A percentile compares a stretch with the other conserved stretches of the same genome.
Evolutionary conservation across 1,139 yeast genomes (phyloP).

Genomic region (Ashbya aceris): DNA sequence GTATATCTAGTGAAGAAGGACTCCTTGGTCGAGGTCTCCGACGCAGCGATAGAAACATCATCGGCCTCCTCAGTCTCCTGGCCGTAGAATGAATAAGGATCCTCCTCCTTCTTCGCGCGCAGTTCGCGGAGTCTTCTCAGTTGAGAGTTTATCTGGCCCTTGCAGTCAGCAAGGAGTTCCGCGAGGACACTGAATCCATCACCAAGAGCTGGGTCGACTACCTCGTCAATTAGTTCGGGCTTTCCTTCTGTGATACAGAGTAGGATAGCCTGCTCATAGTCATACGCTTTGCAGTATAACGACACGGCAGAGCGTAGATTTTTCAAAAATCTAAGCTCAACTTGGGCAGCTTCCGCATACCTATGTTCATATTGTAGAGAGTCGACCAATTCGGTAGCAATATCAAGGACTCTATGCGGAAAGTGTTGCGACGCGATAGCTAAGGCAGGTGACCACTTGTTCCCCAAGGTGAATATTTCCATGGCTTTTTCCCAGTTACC

Average conservation of each 20-base stretch:
- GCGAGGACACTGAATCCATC: constrained; percentile 86
- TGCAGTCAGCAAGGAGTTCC: constrained; percentile 86
- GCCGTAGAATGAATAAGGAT: constrained; percentile 80
- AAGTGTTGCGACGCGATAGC: constrained; percentile 41
- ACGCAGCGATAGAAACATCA: constrained; percentile 88
- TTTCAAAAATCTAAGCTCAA: constrained; percentile 53
- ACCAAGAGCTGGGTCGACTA: constrained; percentile 65
- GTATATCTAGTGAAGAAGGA: constrained; percentile 93
- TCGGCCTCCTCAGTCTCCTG: constrained; percentile 74
- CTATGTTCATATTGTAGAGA: constrained; percentile 59
- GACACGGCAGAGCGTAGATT: constrained; percentile 55
- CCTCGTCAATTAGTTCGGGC: constrained; percentile 42
- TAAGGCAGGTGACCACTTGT: constrained; percentile 81
- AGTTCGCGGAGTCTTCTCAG: constrained; percentile 74
- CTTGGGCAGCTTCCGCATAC: constrained; percentile 76
- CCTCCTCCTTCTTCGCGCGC: constrained; percentile 69
- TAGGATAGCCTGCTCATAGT: constrained; percentile 68
- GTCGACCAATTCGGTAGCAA: constrained; percentile 52
- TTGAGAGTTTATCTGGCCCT: constrained; percentile 76
- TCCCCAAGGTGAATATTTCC: constrained; percentile 57
- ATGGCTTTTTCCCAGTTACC: constrained; percentile 50
- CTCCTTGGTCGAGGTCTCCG: constrained; percentile 86
- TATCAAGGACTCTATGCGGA: constrained; percentile 33
- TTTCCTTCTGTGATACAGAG: constrained; percentile 40
- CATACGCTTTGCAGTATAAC: constrained; percentile 65